Percentiles rank a stretch among this genome's conserved stretches.
Conservation (phyloP, 139 green algal species). For the Coccomyxa sp. region DNA sequence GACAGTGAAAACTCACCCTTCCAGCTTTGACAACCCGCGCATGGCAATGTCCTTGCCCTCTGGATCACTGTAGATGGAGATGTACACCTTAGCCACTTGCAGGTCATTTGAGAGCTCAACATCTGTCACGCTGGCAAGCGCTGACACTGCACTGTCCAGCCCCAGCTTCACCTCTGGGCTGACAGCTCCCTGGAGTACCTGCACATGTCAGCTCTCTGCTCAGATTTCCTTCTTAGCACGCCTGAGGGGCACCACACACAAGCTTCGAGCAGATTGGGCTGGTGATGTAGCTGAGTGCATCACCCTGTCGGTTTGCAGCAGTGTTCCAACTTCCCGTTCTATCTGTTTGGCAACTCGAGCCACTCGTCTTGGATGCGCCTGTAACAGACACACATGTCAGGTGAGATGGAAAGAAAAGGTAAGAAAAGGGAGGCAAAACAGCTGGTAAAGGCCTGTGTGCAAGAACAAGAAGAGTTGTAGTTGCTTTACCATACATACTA, state of each 20-base stretch:
- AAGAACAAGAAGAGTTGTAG: too few relatives aligned
- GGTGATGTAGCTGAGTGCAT: background rate
- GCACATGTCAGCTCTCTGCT: background rate
- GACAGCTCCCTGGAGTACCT: conserved; percentile 73
- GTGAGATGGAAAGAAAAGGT: background rate
- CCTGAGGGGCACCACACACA: too few relatives aligned
- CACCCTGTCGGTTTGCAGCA: conserved; percentile 51
- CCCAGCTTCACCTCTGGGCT: conserved; percentile 68
- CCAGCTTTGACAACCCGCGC: conserved; percentile 60
- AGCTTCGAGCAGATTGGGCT: background rate
- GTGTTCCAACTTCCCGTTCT: conserved; percentile 76
- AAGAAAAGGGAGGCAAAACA: too few relatives aligned
- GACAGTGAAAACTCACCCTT: conserved; percentile 41
- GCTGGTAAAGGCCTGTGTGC: too few relatives aligned
- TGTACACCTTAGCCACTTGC: conserved; percentile 74
- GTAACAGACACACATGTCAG: conserved; percentile 11
- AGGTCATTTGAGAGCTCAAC: conserved; percentile 84
- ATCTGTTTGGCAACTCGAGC: conserved; percentile 83
- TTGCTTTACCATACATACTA: too few relatives aligned
- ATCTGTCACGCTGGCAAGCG: conserved; percentile 78
- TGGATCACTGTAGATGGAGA: conserved; percentile 65
- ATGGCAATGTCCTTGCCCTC: conserved; percentile 66
- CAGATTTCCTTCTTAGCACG: background rate
- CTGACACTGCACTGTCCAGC: conserved; percentile 57
- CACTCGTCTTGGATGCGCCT: conserved; percentile 82